These are phyloP conservation scores for Ceratocystiopsis sp. DNA, from an alignment of 2,329 filamentous ascomycete genomes.

Conservation along the genomic window DNA sequence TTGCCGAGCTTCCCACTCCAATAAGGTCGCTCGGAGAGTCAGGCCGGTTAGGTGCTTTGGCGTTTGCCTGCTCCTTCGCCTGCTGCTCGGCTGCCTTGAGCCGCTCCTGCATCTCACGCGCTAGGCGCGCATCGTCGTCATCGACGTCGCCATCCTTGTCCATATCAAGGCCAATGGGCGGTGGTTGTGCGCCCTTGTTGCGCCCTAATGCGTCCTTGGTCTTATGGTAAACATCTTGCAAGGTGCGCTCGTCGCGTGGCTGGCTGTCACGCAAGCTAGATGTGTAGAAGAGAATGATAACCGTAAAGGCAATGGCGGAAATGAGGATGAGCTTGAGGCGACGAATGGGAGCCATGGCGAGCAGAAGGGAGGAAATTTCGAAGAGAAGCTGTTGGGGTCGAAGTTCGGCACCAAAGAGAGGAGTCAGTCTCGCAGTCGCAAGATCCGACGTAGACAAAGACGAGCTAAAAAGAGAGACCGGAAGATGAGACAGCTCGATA, in stretches of 20 bases:
- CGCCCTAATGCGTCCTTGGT: conserved; percentile 37
- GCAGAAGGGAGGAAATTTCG: too few relatives aligned
- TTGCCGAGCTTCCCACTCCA: conserved; percentile 40
- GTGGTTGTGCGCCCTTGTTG: background rate
- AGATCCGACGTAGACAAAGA: too few relatives aligned
- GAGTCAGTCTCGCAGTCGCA: too few relatives aligned
- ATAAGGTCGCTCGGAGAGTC: conserved; percentile 40
- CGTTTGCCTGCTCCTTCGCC: conserved; percentile 51
- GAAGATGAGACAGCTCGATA: too few relatives aligned
- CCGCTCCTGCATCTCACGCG: conserved; percentile 39
- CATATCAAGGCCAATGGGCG: conserved; percentile 24
- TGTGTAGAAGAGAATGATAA: conserved; percentile 59
- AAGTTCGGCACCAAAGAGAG: too few relatives aligned
- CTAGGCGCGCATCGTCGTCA: conserved; percentile 36
- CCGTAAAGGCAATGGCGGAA: conserved; percentile 43
- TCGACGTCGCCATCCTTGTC: conserved; percentile 38
- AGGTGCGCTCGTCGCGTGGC: conserved; percentile 22
- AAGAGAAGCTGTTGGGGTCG: too few relatives aligned
- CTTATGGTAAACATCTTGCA: conserved; percentile 42
- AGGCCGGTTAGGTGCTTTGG: conserved; percentile 44
- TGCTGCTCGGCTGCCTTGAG: conserved; percentile 52
- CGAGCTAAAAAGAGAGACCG: too few relatives aligned
- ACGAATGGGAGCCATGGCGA: conserved; percentile 19
- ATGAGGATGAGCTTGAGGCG: conserved; percentile 51
- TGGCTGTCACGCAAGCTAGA: conserved; percentile 36